Evolutionary conservation across 1,284 basidiomycete genomes (phyloP).

Genomic region (Agaricales sp.): DNA sequence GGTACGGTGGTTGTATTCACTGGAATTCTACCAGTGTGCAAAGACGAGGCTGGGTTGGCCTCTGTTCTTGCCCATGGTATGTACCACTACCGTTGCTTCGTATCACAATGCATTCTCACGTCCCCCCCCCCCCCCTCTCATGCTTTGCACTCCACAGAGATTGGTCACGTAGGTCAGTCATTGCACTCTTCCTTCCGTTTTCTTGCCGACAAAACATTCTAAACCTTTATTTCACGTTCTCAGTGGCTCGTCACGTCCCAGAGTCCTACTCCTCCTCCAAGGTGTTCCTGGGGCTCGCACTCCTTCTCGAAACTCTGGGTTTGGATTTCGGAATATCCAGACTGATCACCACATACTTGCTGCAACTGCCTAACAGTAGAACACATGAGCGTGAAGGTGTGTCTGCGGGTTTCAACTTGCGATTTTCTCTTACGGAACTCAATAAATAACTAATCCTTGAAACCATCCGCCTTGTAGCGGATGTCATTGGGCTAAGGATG

Average conservation of each 20-base stretch:
- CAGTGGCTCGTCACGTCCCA: constrained; percentile 69
- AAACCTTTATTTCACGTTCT: too few relatives aligned
- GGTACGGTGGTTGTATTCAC: constrained; percentile 84
- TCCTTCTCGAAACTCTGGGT: constrained; percentile 44
- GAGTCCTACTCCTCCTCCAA: constrained; percentile 58
- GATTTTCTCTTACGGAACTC: not conserved
- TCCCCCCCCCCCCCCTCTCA: not conserved
- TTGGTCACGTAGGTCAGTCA: constrained; percentile 69
- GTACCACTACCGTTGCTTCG: constrained; percentile 14
- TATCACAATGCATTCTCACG: too few relatives aligned
- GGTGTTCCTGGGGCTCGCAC: constrained; percentile 38
- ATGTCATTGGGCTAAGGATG: constrained; percentile 65
- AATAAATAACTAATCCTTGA: not conserved
- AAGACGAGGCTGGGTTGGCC: constrained; percentile 77
- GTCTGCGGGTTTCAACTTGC: not conserved
- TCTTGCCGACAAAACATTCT: constrained; percentile 1
- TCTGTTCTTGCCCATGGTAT: constrained; percentile 81
- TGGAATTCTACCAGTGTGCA: constrained; percentile 76
- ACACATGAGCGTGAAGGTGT: constrained; percentile 73
- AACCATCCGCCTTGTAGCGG: constrained; percentile 39
- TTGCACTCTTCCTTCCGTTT: constrained; percentile 9
- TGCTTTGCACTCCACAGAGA: constrained; percentile 39
- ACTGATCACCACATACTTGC: constrained; percentile 41
- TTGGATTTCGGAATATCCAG: constrained; percentile 41
- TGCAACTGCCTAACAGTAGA: constrained; percentile 79